Base-by-base conservation (phyloP, 2,329 filamentous ascomycete genomes). In the Sporothrix brunneoviolacea region DNA sequence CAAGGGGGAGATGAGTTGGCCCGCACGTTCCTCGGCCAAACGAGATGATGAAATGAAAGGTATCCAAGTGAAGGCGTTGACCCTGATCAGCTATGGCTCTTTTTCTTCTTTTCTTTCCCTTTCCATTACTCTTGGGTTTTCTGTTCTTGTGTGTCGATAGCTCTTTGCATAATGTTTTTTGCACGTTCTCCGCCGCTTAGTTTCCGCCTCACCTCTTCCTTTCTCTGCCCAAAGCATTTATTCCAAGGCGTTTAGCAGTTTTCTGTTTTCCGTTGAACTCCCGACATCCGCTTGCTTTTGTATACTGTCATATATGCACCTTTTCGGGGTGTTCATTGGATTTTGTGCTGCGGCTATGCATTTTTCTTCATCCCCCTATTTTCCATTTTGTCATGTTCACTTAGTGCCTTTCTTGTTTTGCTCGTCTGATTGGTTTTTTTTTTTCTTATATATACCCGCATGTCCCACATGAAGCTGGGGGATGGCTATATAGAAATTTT, bases 1-100 rank as follows among this genome's bases (percentile, higher is more conserved):
- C 78, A 79, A 49, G 90, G 90, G n/a, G 90, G 90, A 1, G 91
- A 97, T 64, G 80, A 86, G 62, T 72, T 95, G 58, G 91, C 91
- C 18, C 84, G 82, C 63, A 86, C 84, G 64, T 91, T 91, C 68
- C 70, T 96, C 65, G 78, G 84, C 56, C 88, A 94, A 47, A 47
- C 16, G 44, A 47, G 44, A 47, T 46, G 22, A 46, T 47, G 12
- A 47, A 47, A 24, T 46, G 15, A 33, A n/a, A n/a, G n/a, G n/a
- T n/a, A n/a, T n/a, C n/a, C n/a, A n/a, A n/a, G n/a, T n/a, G n/a
- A n/a, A n/a, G n/a, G n/a, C n/a, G n/a, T n/a, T 19, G 33, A n/a
- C 8, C 6, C 40, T 46, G 46, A 28, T 24, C 36, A 52, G 21
- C 39, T 40, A 52, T 38, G 48, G 21, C 10, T 16, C 19, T 44